Conservation (phyloP, 192 early-diverging fungal genomes). For the Backusella circina region DNA sequence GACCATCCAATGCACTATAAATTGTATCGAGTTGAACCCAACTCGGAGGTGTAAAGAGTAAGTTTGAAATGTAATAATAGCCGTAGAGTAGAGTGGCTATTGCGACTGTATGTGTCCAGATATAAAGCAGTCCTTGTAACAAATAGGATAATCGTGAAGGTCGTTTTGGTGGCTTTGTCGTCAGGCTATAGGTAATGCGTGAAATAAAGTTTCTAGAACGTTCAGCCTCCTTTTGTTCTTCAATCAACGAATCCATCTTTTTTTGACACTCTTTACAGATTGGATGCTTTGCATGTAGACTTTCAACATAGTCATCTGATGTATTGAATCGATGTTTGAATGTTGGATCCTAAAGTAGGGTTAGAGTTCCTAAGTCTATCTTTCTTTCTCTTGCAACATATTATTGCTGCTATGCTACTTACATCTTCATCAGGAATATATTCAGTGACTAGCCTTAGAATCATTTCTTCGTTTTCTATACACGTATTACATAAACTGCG, state of each 20-base stretch:
- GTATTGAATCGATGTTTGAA: not conserved
- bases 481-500: not conserved
- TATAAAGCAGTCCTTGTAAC: not conserved
- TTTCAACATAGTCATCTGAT: not conserved
- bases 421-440: slow-evolving; percentile 11
- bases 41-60: not conserved
- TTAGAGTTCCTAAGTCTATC: too few relatives aligned
- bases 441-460: not conserved
- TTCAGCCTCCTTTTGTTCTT: not conserved
- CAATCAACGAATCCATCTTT: not conserved
- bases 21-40: not conserved
- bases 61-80: not conserved
- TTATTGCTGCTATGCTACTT: not conserved
- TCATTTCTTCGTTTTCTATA: not conserved
- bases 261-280: slow-evolving; percentile 8
- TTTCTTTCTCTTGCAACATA: too few relatives aligned
- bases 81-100: not conserved
- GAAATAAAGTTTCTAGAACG: not conserved
- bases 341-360: not conserved
- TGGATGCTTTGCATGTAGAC: not conserved
- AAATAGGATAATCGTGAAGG: not conserved
- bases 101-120: not conserved
- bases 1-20: not conserved
- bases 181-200: not conserved
- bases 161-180: not conserved